Base-by-base conservation (phyloP, 2,329 filamentous ascomycete species). In the Trichoderma aggressivum region DNA sequence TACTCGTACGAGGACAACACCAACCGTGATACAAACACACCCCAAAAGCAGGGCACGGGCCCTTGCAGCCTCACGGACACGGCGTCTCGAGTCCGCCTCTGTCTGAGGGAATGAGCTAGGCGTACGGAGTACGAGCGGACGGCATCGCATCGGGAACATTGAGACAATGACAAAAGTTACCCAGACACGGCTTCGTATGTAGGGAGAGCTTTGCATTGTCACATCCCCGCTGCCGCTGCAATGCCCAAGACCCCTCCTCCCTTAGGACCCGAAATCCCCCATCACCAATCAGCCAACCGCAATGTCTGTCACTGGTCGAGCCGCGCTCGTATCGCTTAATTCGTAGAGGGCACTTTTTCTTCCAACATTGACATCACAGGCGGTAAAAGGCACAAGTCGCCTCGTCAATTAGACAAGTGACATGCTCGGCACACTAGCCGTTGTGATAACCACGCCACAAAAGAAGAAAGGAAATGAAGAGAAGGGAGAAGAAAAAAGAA, bases 31-130 rank as follows among this genome's bases (percentile, higher is more conserved):
- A 43, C 59, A 43, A 26, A 24, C 32, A 60, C n/a, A 61, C 65
- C 39, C 65, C 56, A 28, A 21, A 50, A 18, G 65, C 65, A 68
- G 56, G 65, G 56, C 60, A 50, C 65, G 65, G 65, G 65, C 56
- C 65, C 65, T 68, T 68, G 65, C 65, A 68, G 55, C 65, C 55
- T n/a, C 26, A 18, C 59, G 28, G 36, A 68, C 64, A 67, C 64
- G 47, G 36, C 65, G 24, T 53, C 56, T 50, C 26, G 34, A 67
- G 36, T 32, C 64, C 14, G 26, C 64, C 64, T 56, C 14, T 21
- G 56, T 36, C 56, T 34, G 56, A 39, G 61, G 56, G 28, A 32
- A 61, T 50, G 56, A 68, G 53, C 56, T 53, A 26, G 43, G 43
- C n/a, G 43, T 50, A 50, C 43, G 43, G n/a, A n/a, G n/a, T n/a